Conservation (phyloP, 306 rosid genomes). For the cucumber (Cucumis sativus) region DNA sequence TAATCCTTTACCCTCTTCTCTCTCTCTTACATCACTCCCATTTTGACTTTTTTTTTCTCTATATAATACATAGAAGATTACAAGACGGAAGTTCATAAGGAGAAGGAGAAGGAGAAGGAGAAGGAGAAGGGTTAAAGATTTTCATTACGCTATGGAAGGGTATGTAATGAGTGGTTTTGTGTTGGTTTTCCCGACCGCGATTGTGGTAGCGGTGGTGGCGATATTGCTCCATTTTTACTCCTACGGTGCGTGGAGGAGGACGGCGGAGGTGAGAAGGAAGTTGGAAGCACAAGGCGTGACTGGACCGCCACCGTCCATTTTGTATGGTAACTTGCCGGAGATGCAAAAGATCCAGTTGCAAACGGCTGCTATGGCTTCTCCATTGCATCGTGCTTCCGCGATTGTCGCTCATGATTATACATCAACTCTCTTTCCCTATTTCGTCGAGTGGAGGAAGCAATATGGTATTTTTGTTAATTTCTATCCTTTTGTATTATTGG, state of each 20-base stretch:
- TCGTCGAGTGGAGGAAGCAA: constrained; percentile 75
- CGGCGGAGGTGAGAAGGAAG: constrained; percentile 42
- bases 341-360: constrained; percentile 57
- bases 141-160: background rate
- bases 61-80: background rate
- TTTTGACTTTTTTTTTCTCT: background rate
- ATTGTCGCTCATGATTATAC: constrained; percentile 66
- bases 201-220: constrained; percentile 20
- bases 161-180: background rate
- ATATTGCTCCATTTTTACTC: constrained; percentile 23
- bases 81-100: background rate
- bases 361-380: constrained; percentile 5
- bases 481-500: too few relatives aligned
- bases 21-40: background rate
- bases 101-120: background rate
- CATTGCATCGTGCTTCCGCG: constrained; percentile 3
- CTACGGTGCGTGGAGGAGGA: constrained; percentile 26
- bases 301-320: constrained; percentile 66
- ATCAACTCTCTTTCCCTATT: constrained; percentile 69
- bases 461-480: constrained; percentile 30
- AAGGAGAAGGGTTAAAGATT: background rate
- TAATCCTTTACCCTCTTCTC: background rate
- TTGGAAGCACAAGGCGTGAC: constrained; percentile 52
- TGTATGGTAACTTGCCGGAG: constrained; percentile 58
- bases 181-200: constrained; percentile 11